These are phyloP conservation scores for Heliamphora pulchella DNA, from an alignment of 179 eudicot genomes.

Conservation along the genomic window DNA sequence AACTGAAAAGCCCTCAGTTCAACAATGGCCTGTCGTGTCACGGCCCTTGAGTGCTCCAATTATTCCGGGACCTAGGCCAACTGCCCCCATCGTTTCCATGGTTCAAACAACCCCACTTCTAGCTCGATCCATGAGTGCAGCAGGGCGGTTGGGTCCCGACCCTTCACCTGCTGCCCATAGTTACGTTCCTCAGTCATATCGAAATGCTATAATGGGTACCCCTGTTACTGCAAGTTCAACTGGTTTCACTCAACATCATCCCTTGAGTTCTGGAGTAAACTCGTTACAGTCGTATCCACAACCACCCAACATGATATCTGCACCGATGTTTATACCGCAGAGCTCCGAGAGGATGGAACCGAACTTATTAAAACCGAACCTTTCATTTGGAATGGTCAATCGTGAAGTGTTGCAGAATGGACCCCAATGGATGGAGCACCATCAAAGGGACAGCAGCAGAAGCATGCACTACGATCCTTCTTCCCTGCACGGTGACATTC, in stretches of 20 bases:
- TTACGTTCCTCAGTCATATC: constrained; percentile 55
- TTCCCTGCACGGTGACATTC: constrained; percentile 32
- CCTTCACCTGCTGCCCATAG: constrained; percentile 39
- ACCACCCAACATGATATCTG: constrained; percentile 28
- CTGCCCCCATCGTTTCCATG: constrained; percentile 43
- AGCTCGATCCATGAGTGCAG: constrained; percentile 69
- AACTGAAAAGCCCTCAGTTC: constrained; percentile 37
- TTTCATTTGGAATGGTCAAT: constrained; percentile 40
- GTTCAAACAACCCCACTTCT: constrained; percentile 52
- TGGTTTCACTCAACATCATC: constrained; percentile 35
- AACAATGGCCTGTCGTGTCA: constrained; percentile 41
- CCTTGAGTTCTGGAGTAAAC: constrained; percentile 31
- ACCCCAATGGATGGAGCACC: constrained; percentile 43
- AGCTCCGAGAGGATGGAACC: constrained; percentile 37
- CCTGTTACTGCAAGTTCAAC: constrained; percentile 31
- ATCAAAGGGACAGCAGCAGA: constrained; percentile 36
- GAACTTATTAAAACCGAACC: constrained; percentile 30
- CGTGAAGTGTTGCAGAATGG: constrained; percentile 34
- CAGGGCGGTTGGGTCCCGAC: constrained; percentile 75
- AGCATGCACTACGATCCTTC: constrained; percentile 35
- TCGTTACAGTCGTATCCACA: constrained; percentile 41
- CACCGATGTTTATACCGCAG: constrained; percentile 32
- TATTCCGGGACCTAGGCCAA: constrained; percentile 37
- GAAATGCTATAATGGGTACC: constrained; percentile 65
- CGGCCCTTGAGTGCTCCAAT: constrained; percentile 84